Conservation (phyloP, 140 eudicot genomes). For the Stevia rebaudiana region DNA sequence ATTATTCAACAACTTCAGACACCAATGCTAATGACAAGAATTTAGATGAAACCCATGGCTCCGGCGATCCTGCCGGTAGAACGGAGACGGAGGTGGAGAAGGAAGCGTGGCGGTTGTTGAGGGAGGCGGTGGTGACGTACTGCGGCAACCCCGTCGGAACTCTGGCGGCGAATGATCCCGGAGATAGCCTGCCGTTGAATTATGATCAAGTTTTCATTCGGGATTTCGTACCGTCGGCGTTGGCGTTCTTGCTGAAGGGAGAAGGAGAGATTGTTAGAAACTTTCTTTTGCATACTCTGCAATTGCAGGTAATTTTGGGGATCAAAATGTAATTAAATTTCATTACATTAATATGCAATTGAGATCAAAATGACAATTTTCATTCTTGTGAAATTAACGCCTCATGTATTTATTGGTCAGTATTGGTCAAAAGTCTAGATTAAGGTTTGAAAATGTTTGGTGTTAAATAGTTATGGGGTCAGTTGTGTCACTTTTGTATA, state of each 20-base stretch:
- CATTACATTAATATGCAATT: not conserved
- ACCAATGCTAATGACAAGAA: slow-evolving; percentile 48
- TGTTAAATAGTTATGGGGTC: too few species aligned
- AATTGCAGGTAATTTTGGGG: slow-evolving; percentile 61
- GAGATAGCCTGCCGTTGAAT: slow-evolving; percentile 64
- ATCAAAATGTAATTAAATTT: not conserved
- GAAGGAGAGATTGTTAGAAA: slow-evolving; percentile 82
- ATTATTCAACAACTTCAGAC: slow-evolving; percentile 42
- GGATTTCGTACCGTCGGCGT: slow-evolving; percentile 86
- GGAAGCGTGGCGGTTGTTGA: slow-evolving; percentile 87
- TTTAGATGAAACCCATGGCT: slow-evolving; percentile 34
- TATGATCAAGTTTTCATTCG: slow-evolving; percentile 93
- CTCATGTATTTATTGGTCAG: too few species aligned
- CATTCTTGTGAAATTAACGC: not conserved
- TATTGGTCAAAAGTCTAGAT: too few species aligned
- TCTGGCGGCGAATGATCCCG: slow-evolving; percentile 84
- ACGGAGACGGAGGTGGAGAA: slow-evolving; percentile 47
- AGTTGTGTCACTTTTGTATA: too few species aligned
- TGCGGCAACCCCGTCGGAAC: slow-evolving; percentile 90
- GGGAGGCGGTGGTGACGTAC: slow-evolving; percentile 64
- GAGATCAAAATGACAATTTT: not conserved
- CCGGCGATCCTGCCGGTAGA: slow-evolving; percentile 9
- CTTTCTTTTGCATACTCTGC: slow-evolving; percentile 75
- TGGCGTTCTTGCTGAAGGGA: slow-evolving; percentile 84
- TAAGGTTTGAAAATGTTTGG: too few species aligned